These are phyloP conservation scores for Collariella sp. DNA, from an alignment of 495 filamentous ascomycete genomes.

Conservation along the genomic window DNA sequence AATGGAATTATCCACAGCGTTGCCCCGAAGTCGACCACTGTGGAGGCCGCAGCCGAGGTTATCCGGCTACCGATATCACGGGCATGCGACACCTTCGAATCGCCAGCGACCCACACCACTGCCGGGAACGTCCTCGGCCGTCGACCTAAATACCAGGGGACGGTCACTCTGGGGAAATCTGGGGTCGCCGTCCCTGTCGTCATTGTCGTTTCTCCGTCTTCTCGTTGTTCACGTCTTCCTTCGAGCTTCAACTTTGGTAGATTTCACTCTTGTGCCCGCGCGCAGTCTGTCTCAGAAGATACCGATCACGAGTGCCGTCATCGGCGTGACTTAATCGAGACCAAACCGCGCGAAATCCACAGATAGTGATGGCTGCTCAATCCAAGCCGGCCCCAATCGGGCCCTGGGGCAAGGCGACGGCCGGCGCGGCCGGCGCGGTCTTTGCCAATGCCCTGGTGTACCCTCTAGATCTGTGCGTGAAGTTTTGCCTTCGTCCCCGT, in stretches of 20 bases:
- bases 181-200: conserved; percentile 7
- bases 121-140: background rate
- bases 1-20: conserved; percentile 5
- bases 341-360: background rate
- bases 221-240: background rate
- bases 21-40: conserved; percentile 2
- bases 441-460: conserved; percentile 95
- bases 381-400: conserved; percentile 73
- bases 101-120: background rate
- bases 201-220: background rate
- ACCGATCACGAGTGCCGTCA: conserved; percentile 14
- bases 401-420: conserved; percentile 88
- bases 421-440: conserved; percentile 87
- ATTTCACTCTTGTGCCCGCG: background rate
- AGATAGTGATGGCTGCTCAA: conserved; percentile 58
- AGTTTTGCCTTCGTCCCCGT: background rate
- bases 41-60: conserved; percentile 15
- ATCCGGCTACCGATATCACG: conserved; percentile 17
- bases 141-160: background rate
- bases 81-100: background rate
- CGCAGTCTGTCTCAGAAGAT: background rate
- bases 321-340: background rate
- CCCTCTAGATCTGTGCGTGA: conserved; percentile 84
- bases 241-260: background rate
- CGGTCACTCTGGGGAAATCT: background rate